Evolutionary conservation across 2,329 filamentous ascomycete genomes (phyloP).

Genomic region (Alternaria ventricosa): DNA sequence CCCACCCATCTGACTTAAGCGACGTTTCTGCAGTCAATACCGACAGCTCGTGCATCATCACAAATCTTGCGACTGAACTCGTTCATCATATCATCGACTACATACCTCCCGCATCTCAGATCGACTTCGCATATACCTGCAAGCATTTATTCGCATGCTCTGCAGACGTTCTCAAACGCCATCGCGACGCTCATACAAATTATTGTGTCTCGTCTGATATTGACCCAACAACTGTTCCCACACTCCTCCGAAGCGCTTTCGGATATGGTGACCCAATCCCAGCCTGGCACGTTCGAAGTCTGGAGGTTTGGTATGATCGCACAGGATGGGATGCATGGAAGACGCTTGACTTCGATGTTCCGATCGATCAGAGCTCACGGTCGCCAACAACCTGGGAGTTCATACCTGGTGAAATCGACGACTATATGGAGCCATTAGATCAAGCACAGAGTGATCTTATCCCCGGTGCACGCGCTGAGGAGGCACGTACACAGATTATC

Average conservation of each 20-base stretch:
- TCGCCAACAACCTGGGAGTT: constrained; percentile 6
- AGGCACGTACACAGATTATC: constrained; percentile 7
- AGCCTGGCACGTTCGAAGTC: constrained; percentile 19
- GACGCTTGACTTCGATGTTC: constrained; percentile 2
- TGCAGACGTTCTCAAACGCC: constrained; percentile 10
- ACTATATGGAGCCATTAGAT: constrained; percentile 6
- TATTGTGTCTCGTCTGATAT: constrained; percentile 17
- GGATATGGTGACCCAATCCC: constrained; percentile 12
- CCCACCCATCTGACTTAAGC: neutral
- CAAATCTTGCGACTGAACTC: constrained; percentile 5
- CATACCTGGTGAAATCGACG: constrained; percentile 6
- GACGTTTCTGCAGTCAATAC: neutral
- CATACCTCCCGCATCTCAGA: constrained; percentile 8
- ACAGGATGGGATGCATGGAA: constrained; percentile 18
- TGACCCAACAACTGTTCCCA: constrained; percentile 12
- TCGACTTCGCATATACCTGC: constrained; percentile 19
- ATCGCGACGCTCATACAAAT: constrained; percentile 15
- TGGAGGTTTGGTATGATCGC: constrained; percentile 21
- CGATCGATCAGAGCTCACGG: neutral
- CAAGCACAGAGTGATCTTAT: neutral
- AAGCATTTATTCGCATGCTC: constrained; percentile 8
- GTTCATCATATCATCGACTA: constrained; percentile 11
- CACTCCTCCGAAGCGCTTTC: constrained; percentile 15
- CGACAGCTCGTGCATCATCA: neutral
- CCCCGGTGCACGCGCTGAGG: neutral